These are phyloP conservation scores for Colletotrichum kahawae DNA, from an alignment of 2,329 filamentous ascomycete genomes.

Conservation along the genomic window DNA sequence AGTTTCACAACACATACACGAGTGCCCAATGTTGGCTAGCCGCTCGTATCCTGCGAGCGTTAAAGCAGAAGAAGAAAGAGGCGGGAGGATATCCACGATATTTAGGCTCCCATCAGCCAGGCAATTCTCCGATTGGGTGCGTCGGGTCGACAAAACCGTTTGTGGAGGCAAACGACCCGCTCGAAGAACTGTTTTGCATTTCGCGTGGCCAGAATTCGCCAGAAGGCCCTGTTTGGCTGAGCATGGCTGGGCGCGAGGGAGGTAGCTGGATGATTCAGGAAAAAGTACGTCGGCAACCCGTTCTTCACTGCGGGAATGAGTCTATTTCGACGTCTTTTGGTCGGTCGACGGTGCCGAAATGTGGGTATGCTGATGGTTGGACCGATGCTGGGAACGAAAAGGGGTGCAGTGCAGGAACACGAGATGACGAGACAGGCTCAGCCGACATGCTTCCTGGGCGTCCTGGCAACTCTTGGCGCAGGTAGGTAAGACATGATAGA, in stretches of 20 bases:
- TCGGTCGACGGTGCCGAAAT: not conserved
- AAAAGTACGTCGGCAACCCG: not conserved
- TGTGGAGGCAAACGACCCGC: not conserved
- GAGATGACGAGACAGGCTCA: not conserved
- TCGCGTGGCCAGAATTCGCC: not conserved
- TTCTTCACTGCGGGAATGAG: not conserved
- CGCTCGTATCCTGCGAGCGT: not conserved
- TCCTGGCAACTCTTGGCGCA: not conserved
- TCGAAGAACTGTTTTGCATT: not conserved
- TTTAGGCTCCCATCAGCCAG: not conserved
- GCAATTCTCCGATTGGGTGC: constrained; percentile 1
- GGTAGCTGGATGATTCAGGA: not conserved
- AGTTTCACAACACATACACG: not conserved
- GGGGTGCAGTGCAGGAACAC: not conserved
- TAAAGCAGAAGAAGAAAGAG: not conserved
- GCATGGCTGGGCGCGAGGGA: not conserved
- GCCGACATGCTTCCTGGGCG: not conserved
- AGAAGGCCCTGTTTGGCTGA: not conserved
- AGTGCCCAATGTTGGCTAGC: not conserved
- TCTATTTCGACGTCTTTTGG: not conserved
- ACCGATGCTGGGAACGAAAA: not conserved
- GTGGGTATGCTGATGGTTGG: not conserved
- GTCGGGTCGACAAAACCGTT: not conserved
- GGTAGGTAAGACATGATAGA: not conserved
- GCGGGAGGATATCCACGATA: not conserved